Evolutionary conservation across 176 grass and related monocot species (phyloP).

Genomic region (Olyra latifolia): DNA sequence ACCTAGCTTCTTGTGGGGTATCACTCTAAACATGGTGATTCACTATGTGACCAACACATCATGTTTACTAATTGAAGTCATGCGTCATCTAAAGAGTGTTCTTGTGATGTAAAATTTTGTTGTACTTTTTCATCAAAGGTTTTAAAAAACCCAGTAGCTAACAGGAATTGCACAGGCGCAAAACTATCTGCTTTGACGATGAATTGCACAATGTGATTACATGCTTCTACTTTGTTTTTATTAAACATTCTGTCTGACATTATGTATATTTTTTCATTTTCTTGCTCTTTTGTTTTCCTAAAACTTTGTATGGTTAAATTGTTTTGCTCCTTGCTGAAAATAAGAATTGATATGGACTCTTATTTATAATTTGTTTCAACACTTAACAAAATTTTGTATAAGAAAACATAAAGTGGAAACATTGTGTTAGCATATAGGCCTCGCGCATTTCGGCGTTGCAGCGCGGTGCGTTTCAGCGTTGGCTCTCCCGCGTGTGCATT

Average conservation of each 20-base stretch:
- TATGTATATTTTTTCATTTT: not conserved
- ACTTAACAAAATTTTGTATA: not conserved
- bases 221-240: conserved; percentile 8
- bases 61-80: not conserved
- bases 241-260: not conserved
- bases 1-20: not conserved
- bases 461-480: too few species aligned
- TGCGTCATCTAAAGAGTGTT: not conserved
- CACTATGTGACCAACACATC: not conserved
- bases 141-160: not conserved
- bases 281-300: not conserved
- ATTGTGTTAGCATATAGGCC: not conserved
- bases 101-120: conserved; percentile 1
- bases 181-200: not conserved
- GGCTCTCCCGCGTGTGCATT: too few species aligned
- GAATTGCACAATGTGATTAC: conserved; percentile 21
- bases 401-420: not conserved
- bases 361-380: conserved; percentile 6
- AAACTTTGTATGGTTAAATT: not conserved
- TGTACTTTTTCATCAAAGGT: conserved; percentile 18
- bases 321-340: conserved; percentile 2
- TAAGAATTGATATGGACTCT: not conserved
- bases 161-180: not conserved
- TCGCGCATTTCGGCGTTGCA: too few species aligned
- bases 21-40: conserved; percentile 7